Base-by-base conservation (phyloP, 2,329 filamentous ascomycete species). In the Fusarium virguliforme region DNA sequence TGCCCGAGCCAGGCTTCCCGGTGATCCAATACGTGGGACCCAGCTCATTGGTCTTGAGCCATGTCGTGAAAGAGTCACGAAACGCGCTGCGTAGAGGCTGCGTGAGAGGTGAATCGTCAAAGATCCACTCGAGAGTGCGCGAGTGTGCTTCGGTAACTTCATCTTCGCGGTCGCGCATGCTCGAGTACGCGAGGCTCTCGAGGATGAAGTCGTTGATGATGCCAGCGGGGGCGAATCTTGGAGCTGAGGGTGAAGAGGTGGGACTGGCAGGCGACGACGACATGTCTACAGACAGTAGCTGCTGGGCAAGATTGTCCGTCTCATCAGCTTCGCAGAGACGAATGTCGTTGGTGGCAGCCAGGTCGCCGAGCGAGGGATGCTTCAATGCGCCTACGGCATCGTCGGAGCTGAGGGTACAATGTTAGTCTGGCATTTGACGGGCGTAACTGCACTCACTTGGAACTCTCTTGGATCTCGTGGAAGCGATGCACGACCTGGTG, bases 1-100 rank as follows among this genome's bases (percentile, higher is more conserved):
- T 86, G 1, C 84, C 84, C 0, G 82, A 82, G 0, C 84, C 84
- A 4, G 84, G 80, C 35, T 85, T 83, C 2, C 81, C 81, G 2
- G 77, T 82, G 38, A 83, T 77, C 81, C 79, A 81, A 56, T 80
- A 81, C 0, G 80, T 74, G 2, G 59, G 15, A 0, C 74, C 74
- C 4, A 74, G 55, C 0, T 65, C 55, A 0, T 67, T 51, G 0
- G 67, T 65, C 8, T 56, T 70, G 1, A 82, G 67, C 79, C 80
- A 82, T 1, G 67, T 55, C 2, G 63, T 68, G 46, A 81, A 77
- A 1, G 61, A 60, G 18, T 65, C 62, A 8, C 69, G 68, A 26
- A 64, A 64, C 28, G 30, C 6, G 15, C 53, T 54, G 53, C 50
- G 34, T 2, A 50, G 22, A 38, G 60, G 3, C 65, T 70, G 51